Evolutionary conservation across 805 yeast genomes (phyloP), one percentile per base, ranked within the genome.

Genomic region (Blastobotrys americana): DNA sequence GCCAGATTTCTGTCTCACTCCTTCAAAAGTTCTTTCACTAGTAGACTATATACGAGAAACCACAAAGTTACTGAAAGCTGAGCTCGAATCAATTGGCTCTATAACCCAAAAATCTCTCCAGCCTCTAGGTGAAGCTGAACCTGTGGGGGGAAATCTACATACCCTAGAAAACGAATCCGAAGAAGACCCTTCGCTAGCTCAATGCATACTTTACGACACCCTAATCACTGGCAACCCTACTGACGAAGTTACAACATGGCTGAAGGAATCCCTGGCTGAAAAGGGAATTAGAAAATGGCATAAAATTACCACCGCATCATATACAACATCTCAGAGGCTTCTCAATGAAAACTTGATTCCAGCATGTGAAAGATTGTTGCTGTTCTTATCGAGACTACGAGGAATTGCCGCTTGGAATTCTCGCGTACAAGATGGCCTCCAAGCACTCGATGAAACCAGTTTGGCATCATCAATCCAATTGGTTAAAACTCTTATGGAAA

Each of bases 221-320:
- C 57, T 77, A 6, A 50, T 77, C 5, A 76, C 82, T 0, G 77
- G 77, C 5, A 57, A 71, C 3, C 64, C 77, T 34, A 68, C 75
- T 0, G 61, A 57, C n/a, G 52, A 64, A 1, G 58, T 73, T 1
- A 65, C 65, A 40, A 73, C 71, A 42, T 79, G 72, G 71, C 65
- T 79, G 63, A 63, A 73, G 3, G 77, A 77, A 48, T 73, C 73
- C 49, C 61, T 77, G 35, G 81, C 80, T 0, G 83, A 77, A 48
- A 58, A 78, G 39, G 81, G 80, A 3, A 59, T 72, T 34, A 72
- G 71, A 46, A 61, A 73, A 45, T 68, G 81, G 67, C 54, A 59
- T 2, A 68, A 68, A 41, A 43, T 68, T 17, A 77, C 77, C 0
- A 66, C 63, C 37, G 54, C 66, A 3, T 61, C 67, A 8, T 77